Evolutionary conservation across 108 stramenopile species (phyloP).

Genomic region (Bacterosira constricta): DNA sequence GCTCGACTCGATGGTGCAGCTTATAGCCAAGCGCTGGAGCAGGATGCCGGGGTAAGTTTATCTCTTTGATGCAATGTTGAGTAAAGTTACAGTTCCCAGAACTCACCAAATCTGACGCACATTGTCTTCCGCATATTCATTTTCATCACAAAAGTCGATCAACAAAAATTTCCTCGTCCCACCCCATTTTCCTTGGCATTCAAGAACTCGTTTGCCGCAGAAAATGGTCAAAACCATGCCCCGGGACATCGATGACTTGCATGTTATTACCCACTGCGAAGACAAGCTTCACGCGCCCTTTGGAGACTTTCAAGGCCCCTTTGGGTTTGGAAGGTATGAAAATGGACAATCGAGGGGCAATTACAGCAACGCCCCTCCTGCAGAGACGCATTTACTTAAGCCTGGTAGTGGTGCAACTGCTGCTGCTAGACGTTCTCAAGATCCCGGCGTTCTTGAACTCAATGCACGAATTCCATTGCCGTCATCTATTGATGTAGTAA

Average conservation of each 20-base stretch:
- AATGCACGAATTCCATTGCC: constrained; percentile 32
- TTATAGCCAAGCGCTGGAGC: constrained; percentile 29
- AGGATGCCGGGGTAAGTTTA: constrained; percentile 32
- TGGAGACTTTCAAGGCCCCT: constrained; percentile 53
- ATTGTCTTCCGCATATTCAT: neutral
- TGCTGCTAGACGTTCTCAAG: constrained; percentile 62
- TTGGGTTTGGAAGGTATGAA: constrained; percentile 70
- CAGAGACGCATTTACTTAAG: constrained; percentile 1
- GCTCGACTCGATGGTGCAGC: constrained; percentile 30
- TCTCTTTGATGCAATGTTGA: neutral
- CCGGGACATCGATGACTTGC: constrained; percentile 80
- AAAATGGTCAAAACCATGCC: constrained; percentile 69
- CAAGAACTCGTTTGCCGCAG: constrained; percentile 26
- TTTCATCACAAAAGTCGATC: constrained; percentile 11
- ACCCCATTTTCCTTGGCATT: constrained; percentile 42
- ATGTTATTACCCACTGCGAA: constrained; percentile 58
- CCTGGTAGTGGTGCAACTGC: constrained; percentile 26
- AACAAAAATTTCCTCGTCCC: constrained; percentile 38
- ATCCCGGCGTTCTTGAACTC: constrained; percentile 70
- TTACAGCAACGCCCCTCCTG: constrained; percentile 24
- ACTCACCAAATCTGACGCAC: too few species aligned
- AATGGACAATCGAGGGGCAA: constrained; percentile 53
- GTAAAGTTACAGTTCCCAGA: neutral
- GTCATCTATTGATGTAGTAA: constrained; percentile 24
- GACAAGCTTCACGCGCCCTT: constrained; percentile 56